These are phyloP conservation scores for Theileria equi DNA, from an alignment of 169 alveolate species.

Conservation along the genomic window DNA sequence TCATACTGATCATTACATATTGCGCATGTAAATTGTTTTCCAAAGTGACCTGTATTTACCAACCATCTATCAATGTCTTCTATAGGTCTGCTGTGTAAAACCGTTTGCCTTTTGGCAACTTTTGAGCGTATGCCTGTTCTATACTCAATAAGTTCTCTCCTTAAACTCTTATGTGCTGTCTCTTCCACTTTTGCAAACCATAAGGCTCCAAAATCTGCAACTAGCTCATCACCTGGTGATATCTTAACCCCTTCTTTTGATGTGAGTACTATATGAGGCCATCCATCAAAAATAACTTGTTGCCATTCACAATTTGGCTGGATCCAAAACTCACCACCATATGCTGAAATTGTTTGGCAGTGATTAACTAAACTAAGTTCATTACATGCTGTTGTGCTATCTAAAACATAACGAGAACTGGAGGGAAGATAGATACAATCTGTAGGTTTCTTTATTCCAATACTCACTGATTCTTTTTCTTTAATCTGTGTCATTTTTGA, in stretches of 20 bases:
- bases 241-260: constrained; percentile 76
- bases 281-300: constrained; percentile 80
- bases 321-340: constrained; percentile 77
- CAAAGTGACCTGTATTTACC: too few relatives aligned
- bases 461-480: too few relatives aligned
- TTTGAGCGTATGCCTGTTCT: constrained; percentile 22
- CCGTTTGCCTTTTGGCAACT: not conserved
- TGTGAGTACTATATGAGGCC: constrained; percentile 85
- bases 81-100: too few relatives aligned
- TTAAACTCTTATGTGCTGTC: constrained; percentile 69
- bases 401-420: constrained; percentile 81
- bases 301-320: constrained; percentile 88
- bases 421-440: constrained; percentile 77
- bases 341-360: constrained; percentile 76
- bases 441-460: not conserved
- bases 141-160: constrained; percentile 70
- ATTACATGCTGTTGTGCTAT: constrained; percentile 83
- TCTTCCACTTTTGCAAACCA: constrained; percentile 86
- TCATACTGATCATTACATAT: not conserved
- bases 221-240: constrained; percentile 85
- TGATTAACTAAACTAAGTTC: constrained; percentile 87
- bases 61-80: too few relatives aligned
- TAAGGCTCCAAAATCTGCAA: constrained; percentile 88
- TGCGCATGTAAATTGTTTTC: too few relatives aligned
- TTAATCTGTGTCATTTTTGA: too few relatives aligned